A percentile compares a stretch with the other conserved stretches of the same genome.
Conservation (phyloP, 169 alveolate genomes). For the Cryptosporidium sp. region DNA sequence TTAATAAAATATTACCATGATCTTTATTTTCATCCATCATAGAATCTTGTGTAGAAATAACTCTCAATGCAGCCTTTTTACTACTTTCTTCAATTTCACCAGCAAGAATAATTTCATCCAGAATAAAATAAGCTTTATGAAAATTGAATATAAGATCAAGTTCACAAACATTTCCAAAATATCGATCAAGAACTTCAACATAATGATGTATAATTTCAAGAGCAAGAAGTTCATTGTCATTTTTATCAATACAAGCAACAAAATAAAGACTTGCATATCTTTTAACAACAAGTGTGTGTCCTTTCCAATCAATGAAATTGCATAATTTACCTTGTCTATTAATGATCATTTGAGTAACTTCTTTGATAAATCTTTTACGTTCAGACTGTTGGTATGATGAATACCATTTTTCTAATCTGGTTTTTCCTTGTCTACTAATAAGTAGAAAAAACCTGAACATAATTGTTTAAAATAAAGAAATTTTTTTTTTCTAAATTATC, state of each 20-base stretch:
- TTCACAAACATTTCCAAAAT: conserved; percentile 99
- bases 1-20: conserved; percentile 25
- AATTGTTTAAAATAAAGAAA: conserved; percentile 3
- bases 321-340: conserved; percentile 95
- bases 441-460: conserved; percentile 96
- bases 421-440: conserved; percentile 96
- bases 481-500: neutral
- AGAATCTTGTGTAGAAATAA: conserved; percentile 93
- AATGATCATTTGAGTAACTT: conserved; percentile 90
- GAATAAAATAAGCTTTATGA: conserved; percentile 92
- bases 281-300: conserved; percentile 94
- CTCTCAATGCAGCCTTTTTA: conserved; percentile 93
- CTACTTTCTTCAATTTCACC: conserved; percentile 94
- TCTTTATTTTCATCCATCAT: conserved; percentile 91
- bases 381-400: conserved; percentile 86
- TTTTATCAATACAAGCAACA: conserved; percentile 95
- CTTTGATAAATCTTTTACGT: conserved; percentile 88
- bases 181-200: conserved; percentile 97
- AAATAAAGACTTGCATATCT: conserved; percentile 98
- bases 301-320: conserved; percentile 97
- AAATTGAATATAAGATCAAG: conserved; percentile 98
- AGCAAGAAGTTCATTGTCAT: conserved; percentile 95
- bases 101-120: conserved; percentile 91
- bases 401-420: conserved; percentile 95
- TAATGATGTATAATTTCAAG: conserved; percentile 97